Evolutionary conservation across 371 early-diverging fungal species (phyloP), one percentile per base, ranked within the genome.

Genomic region (Mortierella polycephala): DNA sequence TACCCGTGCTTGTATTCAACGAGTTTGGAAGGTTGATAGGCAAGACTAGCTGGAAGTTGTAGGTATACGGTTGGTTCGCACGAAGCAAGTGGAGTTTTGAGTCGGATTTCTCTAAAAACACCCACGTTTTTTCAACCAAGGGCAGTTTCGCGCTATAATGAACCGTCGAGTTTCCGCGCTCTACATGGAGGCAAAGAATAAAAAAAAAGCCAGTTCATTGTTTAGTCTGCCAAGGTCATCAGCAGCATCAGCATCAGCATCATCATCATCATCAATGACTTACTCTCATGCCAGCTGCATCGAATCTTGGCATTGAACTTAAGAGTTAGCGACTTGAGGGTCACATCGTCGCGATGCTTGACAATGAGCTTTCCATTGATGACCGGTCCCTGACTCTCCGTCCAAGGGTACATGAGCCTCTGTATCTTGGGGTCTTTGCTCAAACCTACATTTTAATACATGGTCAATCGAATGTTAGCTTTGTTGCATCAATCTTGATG

Each of bases 21-120:
- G 79, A 71, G 57, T 77, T 77, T 62, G 79, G 79, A 37, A 77
- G 49, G 52, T 77, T 77, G 55, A 69, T 65, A 11, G 79, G 79
- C 9, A 77, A 39, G 7, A 69, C 69, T 18, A 77, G 30, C 16
- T 71, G 65, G 41, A 77, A 77, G 59, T 72, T 69, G 52, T 72
- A 77, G 16, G 62, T 45, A 45, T 77, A 72, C 21, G 64, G 69
- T 46, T 77, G 72, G 47, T 77, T 77, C 44, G 67, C 79, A 11
- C 59, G 54, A 10, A 77, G 62, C 55, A 77, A 20, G 49, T 77
- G 79, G 5, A 67, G 14, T 30, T 65, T 77, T 21, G 62, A 45
- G 11, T 72, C 66, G 0, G 71, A 57, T 16, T 60, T 63, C 20
- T 60, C 71, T 1, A 77, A 56, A 41, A 77, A 77, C 4, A 69